Percentiles rank a stretch among this genome's conserved stretches.
These are phyloP conservation scores for Nothophaeocryptopus gaeumannii DNA, from an alignment of 2,329 filamentous ascomycete species.

Conservation along the genomic window DNA sequence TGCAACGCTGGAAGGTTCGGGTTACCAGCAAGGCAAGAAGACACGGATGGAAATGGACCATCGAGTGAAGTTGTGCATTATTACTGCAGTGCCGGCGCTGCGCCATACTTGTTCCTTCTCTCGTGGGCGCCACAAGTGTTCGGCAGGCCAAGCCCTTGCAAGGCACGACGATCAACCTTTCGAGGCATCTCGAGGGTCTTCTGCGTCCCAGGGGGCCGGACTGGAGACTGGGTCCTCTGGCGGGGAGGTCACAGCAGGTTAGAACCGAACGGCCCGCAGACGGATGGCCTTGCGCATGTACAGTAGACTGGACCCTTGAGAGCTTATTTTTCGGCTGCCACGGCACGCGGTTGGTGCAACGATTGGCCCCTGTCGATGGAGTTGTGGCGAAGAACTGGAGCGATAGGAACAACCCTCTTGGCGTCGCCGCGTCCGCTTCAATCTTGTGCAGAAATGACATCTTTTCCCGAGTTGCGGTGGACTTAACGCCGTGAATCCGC, in stretches of 20 bases:
- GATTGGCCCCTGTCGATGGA: slow-evolving; percentile 6
- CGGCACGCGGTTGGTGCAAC: slow-evolving; percentile 17
- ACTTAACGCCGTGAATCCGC: slow-evolving; percentile 3
- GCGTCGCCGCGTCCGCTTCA: slow-evolving; percentile 3
- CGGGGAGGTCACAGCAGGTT: slow-evolving; percentile 6
- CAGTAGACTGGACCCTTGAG: slow-evolving; percentile 12
- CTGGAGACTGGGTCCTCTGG: slow-evolving; percentile 6
- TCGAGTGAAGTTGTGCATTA: slow-evolving; percentile 6
- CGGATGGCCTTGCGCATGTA: slow-evolving; percentile 6
- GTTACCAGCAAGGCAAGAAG: slow-evolving; percentile 6
- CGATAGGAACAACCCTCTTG: slow-evolving; percentile 10
- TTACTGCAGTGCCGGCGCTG: slow-evolving; percentile 7
- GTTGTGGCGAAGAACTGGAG: slow-evolving; percentile 17
- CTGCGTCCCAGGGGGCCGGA: slow-evolving; percentile 3
- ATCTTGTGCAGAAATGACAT: neutral
- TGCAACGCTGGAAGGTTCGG: slow-evolving; percentile 20
- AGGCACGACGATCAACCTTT: slow-evolving; percentile 15
- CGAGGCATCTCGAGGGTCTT: slow-evolving; percentile 11
- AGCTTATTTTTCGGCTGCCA: slow-evolving; percentile 19
- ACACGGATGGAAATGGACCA: slow-evolving; percentile 9
- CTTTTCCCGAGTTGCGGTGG: neutral
- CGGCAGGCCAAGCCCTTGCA: slow-evolving; percentile 12
- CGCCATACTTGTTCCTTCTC: slow-evolving; percentile 16
- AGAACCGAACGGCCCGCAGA: slow-evolving; percentile 5
- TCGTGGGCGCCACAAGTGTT: slow-evolving; percentile 13